phyloP scores from a whole-genome alignment of 2,329 filamentous ascomycete genomes.

The Calonectria multiphialidica region DNA sequence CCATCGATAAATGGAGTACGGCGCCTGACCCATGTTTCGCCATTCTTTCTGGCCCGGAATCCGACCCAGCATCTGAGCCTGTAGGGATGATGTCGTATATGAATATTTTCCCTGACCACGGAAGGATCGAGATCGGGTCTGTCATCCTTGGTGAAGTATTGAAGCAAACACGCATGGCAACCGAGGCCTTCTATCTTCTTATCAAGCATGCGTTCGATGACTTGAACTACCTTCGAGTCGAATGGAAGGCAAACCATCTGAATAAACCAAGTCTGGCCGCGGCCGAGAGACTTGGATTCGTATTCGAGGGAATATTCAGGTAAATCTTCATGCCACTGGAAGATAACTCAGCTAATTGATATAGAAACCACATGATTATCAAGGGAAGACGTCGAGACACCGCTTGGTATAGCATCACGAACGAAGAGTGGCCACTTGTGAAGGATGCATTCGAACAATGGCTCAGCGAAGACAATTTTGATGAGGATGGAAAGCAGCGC shows the following conservation, averaged over 20 bases:
- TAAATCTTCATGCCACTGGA: slow-evolving; percentile 15
- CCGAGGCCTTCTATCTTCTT: slow-evolving; percentile 70
- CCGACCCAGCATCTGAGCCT: slow-evolving; percentile 44
- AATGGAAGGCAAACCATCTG: slow-evolving; percentile 73
- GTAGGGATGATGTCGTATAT: slow-evolving; percentile 60
- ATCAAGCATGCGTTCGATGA: slow-evolving; percentile 64
- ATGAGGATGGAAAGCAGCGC: slow-evolving; percentile 63
- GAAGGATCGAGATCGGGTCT: slow-evolving; percentile 68
- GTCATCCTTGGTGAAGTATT: slow-evolving; percentile 64
- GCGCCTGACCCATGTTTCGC: slow-evolving; percentile 56
- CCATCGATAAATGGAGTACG: slow-evolving; percentile 36
- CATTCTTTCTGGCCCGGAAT: slow-evolving; percentile 51
- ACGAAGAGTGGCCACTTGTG: slow-evolving; percentile 67
- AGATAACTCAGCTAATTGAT: not conserved
- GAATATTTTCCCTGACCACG: slow-evolving; percentile 60
- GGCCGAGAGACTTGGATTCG: slow-evolving; percentile 69
- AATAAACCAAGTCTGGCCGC: slow-evolving; percentile 67
- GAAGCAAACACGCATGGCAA: slow-evolving; percentile 66
- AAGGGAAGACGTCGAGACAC: slow-evolving; percentile 70
- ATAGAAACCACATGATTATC: slow-evolving; percentile 68
- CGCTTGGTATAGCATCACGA: slow-evolving; percentile 69
- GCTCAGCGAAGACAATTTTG: slow-evolving; percentile 68
- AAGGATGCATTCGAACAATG: slow-evolving; percentile 64
- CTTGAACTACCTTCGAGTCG: slow-evolving; percentile 67
- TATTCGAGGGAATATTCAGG: slow-evolving; percentile 70